phyloP scores from a whole-genome alignment of 257 asterid species.

The Solanum chiquidenum region DNA sequence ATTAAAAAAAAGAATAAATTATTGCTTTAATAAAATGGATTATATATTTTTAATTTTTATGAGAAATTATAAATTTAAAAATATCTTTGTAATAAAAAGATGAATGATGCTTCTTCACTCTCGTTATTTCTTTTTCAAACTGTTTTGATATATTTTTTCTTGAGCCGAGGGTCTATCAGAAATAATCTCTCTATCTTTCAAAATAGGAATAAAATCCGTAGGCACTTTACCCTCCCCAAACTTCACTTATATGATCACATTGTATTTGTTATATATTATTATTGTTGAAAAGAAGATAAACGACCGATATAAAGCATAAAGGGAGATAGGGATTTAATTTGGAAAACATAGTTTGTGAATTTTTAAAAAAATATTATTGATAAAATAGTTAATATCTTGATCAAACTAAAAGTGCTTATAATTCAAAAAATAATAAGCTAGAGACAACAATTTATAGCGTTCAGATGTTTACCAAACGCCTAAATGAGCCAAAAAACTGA shows the following conservation, averaged over 20 bases:
- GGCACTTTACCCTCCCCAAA: no score
- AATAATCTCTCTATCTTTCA: no score
- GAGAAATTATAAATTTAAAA: background rate
- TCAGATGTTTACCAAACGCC: background rate
- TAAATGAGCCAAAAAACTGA: background rate
- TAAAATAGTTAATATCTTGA: background rate
- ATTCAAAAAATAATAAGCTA: background rate
- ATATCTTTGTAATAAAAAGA: background rate
- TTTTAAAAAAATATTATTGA: background rate
- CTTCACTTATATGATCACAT: background rate
- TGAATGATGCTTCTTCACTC: background rate
- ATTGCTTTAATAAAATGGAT: background rate
- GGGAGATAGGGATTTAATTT: background rate
- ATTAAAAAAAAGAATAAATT: background rate
- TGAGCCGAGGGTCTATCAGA: no score
- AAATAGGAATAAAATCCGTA: no score
- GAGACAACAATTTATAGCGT: background rate
- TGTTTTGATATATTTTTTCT: background rate
- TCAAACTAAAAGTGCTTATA: background rate
- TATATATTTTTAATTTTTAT: background rate
- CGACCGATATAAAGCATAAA: background rate
- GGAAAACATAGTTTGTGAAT: background rate
- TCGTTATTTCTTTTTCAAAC: background rate
- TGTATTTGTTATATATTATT: background rate
- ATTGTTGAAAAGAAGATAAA: background rate